A percentile compares a stretch with the other conserved stretches of the same genome.
phyloP scores from a whole-genome alignment of 192 early-diverging fungal species.

The Backusella macrospora region DNA sequence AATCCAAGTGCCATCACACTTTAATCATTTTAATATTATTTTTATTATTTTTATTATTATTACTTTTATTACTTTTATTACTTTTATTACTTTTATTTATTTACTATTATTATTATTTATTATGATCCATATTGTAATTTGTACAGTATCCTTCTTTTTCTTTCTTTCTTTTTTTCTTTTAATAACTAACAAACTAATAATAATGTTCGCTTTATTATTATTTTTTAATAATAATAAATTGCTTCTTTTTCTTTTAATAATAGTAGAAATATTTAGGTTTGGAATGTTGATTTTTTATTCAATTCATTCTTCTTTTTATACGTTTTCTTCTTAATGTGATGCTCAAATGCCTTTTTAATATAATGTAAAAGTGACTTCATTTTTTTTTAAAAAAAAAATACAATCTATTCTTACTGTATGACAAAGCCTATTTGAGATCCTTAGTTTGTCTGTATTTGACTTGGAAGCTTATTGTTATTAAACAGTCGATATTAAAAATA shows the following conservation, averaged over 20 bases:
- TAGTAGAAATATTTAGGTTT: constrained; percentile 10
- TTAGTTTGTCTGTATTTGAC: background rate
- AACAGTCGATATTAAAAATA: background rate
- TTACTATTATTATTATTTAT: too few species aligned
- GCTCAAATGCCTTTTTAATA: background rate
- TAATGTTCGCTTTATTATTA: background rate
- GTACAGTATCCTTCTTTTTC: background rate
- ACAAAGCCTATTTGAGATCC: background rate
- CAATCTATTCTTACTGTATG: background rate
- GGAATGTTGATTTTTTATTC: constrained; percentile 11
- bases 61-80: constrained; percentile 9
- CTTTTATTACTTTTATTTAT: background rate
- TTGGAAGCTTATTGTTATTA: background rate
- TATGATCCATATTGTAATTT: background rate
- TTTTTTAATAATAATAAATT: background rate
- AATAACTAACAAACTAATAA: background rate
- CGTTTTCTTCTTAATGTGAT: background rate
- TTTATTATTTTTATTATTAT: constrained; percentile 7
- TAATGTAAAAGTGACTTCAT: background rate
- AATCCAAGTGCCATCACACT: constrained; percentile 38
- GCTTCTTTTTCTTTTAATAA: background rate
- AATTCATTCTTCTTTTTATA: background rate
- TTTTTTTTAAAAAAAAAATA: background rate
- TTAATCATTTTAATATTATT: constrained; percentile 20
- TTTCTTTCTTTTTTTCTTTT: constrained; percentile 19